phyloP scores from a whole-genome alignment of 2,329 filamentous ascomycete genomes.

The Periconia macrospinosa region DNA sequence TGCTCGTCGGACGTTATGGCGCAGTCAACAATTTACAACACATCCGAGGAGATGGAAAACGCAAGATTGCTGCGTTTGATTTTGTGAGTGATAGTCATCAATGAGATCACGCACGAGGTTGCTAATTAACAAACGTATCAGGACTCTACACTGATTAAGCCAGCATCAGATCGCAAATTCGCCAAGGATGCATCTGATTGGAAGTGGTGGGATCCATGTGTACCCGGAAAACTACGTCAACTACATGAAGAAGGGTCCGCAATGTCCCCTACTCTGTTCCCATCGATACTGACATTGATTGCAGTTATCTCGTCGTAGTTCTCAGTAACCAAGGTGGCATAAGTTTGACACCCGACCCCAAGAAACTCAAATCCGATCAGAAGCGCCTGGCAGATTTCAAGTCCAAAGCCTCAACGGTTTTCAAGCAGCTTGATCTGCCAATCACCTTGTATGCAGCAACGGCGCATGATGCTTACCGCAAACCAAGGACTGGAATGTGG shows the following conservation, averaged over 20 bases:
- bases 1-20: conserved; percentile 75
- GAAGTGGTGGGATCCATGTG: conserved; percentile 85
- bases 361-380: conserved; percentile 66
- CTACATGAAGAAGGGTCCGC: conserved; percentile 70
- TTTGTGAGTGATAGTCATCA: conserved; percentile 31
- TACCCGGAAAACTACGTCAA: conserved; percentile 68
- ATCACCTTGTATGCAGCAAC: conserved; percentile 85
- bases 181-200: conserved; percentile 73
- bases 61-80: conserved; percentile 43
- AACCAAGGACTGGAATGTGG: conserved; percentile 92
- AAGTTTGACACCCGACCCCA: conserved; percentile 72
- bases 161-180: conserved; percentile 80
- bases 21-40: conserved; percentile 34
- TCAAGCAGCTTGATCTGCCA: conserved; percentile 74
- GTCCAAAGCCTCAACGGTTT: conserved; percentile 70
- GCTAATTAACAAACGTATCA: conserved; percentile 36
- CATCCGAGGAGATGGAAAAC: conserved; percentile 14
- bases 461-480: conserved; percentile 77
- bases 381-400: conserved; percentile 81
- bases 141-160: conserved; percentile 86
- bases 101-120: not conserved
- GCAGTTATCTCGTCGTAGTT: conserved; percentile 73
- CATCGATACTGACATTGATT: conserved; percentile 9
- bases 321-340: conserved; percentile 90
- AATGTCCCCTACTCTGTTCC: conserved; percentile 9